A percentile compares a stretch with the other conserved stretches of the same genome.
Conservation (phyloP, 192 early-diverging fungal genomes). For the Haplosporangium gracile region DNA sequence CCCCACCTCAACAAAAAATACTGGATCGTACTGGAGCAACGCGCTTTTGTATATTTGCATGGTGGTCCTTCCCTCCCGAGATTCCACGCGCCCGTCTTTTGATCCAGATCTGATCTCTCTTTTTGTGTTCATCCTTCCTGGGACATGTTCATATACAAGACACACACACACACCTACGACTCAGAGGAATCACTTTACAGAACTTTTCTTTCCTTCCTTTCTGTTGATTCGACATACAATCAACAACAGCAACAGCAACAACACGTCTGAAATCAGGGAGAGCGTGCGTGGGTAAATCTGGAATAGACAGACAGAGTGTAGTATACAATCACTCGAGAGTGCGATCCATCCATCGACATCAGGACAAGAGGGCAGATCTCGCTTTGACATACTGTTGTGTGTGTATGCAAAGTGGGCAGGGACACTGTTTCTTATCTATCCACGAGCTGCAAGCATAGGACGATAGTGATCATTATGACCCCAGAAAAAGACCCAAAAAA, state of each 20-base stretch:
- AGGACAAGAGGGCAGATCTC: no score
- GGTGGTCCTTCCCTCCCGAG: not conserved
- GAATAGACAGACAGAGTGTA: no score
- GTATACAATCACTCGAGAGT: no score
- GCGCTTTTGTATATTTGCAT: no score
- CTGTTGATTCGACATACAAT: no score
- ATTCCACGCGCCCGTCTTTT: not conserved
- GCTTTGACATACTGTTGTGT: not conserved
- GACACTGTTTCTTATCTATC: slow-evolving; percentile 9
- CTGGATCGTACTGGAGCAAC: no score
- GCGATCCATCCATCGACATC: no score
- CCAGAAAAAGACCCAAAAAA: not conserved
- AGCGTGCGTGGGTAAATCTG: no score
- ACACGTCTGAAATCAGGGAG: not conserved
- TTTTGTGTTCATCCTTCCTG: not conserved
- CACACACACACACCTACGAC: not conserved
- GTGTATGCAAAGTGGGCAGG: not conserved
- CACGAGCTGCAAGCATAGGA: slow-evolving; percentile 9
- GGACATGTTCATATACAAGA: not conserved
- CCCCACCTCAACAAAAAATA: not conserved
- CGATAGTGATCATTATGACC: not conserved
- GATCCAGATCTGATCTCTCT: not conserved
- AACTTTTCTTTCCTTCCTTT: no score
- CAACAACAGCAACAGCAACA: not conserved
- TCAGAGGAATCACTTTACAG: not conserved